A percentile compares a stretch with the other conserved stretches of the same genome.
Conservation (phyloP, 2,329 filamentous ascomycete genomes). For the Colletotrichum sansevieriae region DNA sequence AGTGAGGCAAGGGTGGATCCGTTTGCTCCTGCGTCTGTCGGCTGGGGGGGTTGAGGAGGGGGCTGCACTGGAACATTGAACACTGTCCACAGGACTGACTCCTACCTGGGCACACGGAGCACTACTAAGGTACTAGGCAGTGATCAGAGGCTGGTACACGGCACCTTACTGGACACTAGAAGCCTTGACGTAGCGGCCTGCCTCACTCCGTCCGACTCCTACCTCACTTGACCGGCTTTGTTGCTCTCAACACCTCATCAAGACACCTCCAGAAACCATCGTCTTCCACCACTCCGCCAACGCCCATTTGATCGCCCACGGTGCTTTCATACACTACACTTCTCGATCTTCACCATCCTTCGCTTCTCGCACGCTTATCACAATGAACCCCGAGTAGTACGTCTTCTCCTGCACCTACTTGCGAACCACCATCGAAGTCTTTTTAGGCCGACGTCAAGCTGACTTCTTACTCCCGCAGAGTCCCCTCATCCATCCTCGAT, state of each 20-base stretch:
- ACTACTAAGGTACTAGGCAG: constrained; percentile 10
- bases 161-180: constrained; percentile 23
- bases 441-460: constrained; percentile 40
- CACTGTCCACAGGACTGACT: constrained; percentile 18
- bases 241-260: constrained; percentile 41
- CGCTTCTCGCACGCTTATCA: constrained; percentile 56
- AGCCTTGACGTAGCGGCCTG: constrained; percentile 42
- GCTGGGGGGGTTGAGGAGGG: not conserved
- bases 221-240: constrained; percentile 42
- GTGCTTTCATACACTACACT: constrained; percentile 15
- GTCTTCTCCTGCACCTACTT: constrained; percentile 54
- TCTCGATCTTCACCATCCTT: constrained; percentile 31
- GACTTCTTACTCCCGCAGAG: constrained; percentile 41
- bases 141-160: constrained; percentile 14
- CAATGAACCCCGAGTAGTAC: constrained; percentile 94
- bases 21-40: constrained; percentile 27
- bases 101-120: constrained; percentile 26
- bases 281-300: constrained; percentile 30
- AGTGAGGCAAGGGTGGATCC: constrained; percentile 23
- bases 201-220: constrained; percentile 39
- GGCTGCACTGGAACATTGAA: not conserved
- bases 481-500: constrained; percentile 15
- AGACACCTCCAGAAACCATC: constrained; percentile 39
- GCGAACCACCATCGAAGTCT: constrained; percentile 19
- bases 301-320: constrained; percentile 33